Evolutionary conservation across 176 grass and related monocot species (phyloP), one percentile per base, ranked within the genome.

Genomic region (Eleusine coracana): DNA sequence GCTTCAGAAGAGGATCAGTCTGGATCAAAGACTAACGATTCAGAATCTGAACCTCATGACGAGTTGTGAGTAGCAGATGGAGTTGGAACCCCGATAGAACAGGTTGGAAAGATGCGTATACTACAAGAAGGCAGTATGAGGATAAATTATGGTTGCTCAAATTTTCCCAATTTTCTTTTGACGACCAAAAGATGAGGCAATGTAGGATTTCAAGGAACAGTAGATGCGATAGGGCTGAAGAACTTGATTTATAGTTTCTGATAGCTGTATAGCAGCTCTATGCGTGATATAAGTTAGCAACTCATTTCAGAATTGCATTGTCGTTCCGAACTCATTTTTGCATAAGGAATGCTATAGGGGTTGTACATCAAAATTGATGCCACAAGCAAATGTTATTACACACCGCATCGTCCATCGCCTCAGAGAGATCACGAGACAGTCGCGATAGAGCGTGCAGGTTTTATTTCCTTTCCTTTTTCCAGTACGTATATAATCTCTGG

Each of bases 21-120:
- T 63, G 44, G 76, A 79, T 74, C 68, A 14, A 74, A 86, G 23
- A 78, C 71, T 64, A 73, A 80, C 37, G 77, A 93, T 80, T 74
- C 87, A 38, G 87, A 92, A 96, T 70, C 80, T 62, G 80, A 88
- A 84, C 31, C 70, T 36, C 97, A 99, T 41, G 97, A 96, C 25
- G 97, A 99, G 90, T 92, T 99, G 84, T 99, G 90, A 87, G 78
- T 70, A 83, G 49, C 73, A 63, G 51, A 45, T 65, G 1, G 68
- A 70, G 28, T 63, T 74, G 42, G 62, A 23, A 23, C 28, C 34
- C 51, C 1, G 1, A 4, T 83, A 45, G 61, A 40, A 71, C 63
- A 77, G 27, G 78, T 71, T 56, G 5, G 20, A 10, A 34, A 75
- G 52, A 75, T 7, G 23, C 48, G 34, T 61, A 80, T 75, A 83